Conservation (phyloP, 2,329 filamentous ascomycete species). For the Alternaria longipes region DNA sequence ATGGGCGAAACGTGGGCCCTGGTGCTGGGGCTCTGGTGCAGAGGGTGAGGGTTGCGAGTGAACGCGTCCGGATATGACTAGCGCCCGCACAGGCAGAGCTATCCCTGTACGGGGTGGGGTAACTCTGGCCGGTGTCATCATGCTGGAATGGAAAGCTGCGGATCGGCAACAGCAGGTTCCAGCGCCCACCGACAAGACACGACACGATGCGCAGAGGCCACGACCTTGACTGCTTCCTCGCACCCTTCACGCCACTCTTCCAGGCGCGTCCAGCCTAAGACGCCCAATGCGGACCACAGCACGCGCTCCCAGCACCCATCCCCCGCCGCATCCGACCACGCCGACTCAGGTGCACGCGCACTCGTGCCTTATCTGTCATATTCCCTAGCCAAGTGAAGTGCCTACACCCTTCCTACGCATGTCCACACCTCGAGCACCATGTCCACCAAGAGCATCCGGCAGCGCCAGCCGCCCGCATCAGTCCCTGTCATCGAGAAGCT, state of each 20-base stretch:
- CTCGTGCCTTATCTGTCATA: slow-evolving; percentile 12
- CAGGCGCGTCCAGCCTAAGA: not conserved
- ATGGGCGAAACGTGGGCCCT: not conserved
- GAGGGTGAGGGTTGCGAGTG: slow-evolving; percentile 17
- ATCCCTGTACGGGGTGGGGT: slow-evolving; percentile 21
- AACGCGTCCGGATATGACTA: slow-evolving; percentile 14
- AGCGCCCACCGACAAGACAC: slow-evolving; percentile 3
- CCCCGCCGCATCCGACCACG: slow-evolving; percentile 12
- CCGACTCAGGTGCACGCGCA: slow-evolving; percentile 18
- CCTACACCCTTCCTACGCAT: slow-evolving; percentile 5
- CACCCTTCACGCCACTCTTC: not conserved
- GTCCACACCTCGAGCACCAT: slow-evolving; percentile 29
- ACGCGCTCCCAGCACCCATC: slow-evolving; percentile 7
- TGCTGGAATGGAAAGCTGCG: slow-evolving; percentile 23
- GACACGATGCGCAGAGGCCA: slow-evolving; percentile 17
- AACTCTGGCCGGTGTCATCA: slow-evolving; percentile 20
- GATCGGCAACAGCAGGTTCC: slow-evolving; percentile 23
- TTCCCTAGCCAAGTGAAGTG: slow-evolving; percentile 10
- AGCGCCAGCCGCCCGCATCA: slow-evolving; percentile 44
- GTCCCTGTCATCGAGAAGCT: slow-evolving; percentile 28
- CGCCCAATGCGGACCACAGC: slow-evolving; percentile 15
- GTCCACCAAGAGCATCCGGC: slow-evolving; percentile 42
- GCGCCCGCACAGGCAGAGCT: slow-evolving; percentile 11
- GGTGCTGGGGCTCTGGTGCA: not conserved
- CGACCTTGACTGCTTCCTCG: slow-evolving; percentile 14